Evolutionary conservation across 495 filamentous ascomycete species (phyloP).

Genomic region (Aspergillus olivimuriae): DNA sequence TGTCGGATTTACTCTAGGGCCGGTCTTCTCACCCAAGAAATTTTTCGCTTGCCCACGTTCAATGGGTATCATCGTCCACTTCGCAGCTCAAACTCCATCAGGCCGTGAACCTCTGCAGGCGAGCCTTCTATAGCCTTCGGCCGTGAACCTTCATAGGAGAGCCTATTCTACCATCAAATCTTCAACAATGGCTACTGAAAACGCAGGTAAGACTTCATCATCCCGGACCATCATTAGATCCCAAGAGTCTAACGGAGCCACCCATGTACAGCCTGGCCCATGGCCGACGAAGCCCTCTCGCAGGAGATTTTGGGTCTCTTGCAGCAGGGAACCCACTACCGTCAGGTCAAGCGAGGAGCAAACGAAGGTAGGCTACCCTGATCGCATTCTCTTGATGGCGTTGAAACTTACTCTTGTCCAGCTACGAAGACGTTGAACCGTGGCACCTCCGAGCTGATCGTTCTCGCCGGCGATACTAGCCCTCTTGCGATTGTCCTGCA

Average conservation of each 20-base stretch:
- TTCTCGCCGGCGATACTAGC: conserved; percentile 80
- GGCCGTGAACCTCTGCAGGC: too few species aligned
- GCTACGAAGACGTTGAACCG: conserved; percentile 86
- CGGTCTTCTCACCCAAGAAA: too few species aligned
- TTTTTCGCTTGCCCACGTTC: too few species aligned
- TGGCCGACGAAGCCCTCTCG: conserved; percentile 76
- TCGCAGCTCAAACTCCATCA: too few species aligned
- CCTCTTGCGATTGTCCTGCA: conserved; percentile 90
- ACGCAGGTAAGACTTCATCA: conserved; percentile 35
- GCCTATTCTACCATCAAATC: too few species aligned
- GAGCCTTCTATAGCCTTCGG: too few species aligned
- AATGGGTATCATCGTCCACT: too few species aligned
- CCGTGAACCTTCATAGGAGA: too few species aligned
- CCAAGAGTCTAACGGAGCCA: too few species aligned
- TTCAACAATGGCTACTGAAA: too few species aligned
- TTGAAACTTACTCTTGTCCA: conserved; percentile 9
- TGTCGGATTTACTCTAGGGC: too few species aligned
- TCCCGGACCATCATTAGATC: too few species aligned
- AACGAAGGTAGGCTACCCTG: conserved; percentile 34
- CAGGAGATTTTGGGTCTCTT: conserved; percentile 79
- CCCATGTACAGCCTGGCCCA: conserved; percentile 65
- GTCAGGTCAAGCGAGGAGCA: conserved; percentile 81
- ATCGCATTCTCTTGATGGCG: neutral
- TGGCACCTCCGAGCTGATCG: conserved; percentile 80
- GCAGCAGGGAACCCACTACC: conserved; percentile 78